Evolutionary conservation across 192 early-diverging fungal species (phyloP).

Genomic region (Dispira parvispora): DNA sequence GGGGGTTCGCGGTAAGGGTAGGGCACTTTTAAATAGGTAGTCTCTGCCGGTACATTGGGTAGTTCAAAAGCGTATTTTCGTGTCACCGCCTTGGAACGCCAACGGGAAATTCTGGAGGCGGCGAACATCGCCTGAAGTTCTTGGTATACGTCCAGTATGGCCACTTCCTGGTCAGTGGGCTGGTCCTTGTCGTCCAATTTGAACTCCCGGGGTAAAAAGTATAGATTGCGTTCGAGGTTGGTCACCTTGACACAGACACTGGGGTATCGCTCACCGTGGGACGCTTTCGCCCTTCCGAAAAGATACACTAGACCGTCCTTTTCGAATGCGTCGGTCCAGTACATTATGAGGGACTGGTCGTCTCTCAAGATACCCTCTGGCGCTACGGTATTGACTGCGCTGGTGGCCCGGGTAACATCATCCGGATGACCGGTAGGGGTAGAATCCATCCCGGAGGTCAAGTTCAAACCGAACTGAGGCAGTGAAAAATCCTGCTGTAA

Average conservation of each 20-base stretch:
- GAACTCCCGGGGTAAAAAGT: constrained; percentile 61
- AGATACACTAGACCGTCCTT: constrained; percentile 66
- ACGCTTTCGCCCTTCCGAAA: constrained; percentile 64
- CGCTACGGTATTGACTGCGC: not conserved
- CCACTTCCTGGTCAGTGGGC: constrained; percentile 35
- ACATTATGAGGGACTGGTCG: constrained; percentile 50
- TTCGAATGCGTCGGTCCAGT: constrained; percentile 89
- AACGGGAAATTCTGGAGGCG: constrained; percentile 34
- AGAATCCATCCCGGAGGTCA: not conserved
- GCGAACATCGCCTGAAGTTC: constrained; percentile 54
- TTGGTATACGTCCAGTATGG: constrained; percentile 45
- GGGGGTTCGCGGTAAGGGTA: constrained; percentile 53
- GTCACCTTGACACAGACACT: constrained; percentile 74
- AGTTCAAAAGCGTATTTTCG: constrained; percentile 89
- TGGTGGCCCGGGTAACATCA: not conserved
- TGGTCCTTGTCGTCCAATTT: constrained; percentile 24
- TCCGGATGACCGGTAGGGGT: not conserved
- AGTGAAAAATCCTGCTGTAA: constrained; percentile 4
- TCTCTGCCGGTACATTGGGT: constrained; percentile 53
- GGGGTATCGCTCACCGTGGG: constrained; percentile 23
- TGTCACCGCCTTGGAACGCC: constrained; percentile 39
- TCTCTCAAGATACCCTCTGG: constrained; percentile 17
- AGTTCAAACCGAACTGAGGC: constrained; percentile 9
- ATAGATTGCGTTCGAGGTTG: constrained; percentile 71
- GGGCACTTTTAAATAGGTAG: constrained; percentile 74